phyloP scores from a whole-genome alignment of 768 basidiomycete species.

The Suillus subaureus region DNA sequence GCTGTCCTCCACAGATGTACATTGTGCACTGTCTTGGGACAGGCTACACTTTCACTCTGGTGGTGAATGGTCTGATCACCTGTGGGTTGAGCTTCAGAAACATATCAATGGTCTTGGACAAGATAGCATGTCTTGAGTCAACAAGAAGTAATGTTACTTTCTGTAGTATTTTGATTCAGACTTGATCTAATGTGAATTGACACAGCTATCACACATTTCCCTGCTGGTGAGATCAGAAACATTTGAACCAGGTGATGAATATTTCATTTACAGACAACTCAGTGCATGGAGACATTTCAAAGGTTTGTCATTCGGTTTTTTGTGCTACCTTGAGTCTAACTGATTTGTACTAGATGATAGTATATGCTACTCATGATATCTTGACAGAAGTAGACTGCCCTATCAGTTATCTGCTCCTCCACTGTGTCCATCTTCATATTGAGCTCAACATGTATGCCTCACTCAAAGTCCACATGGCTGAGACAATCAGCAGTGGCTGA shows the following conservation, averaged over 20 bases:
- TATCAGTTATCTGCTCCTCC: background rate
- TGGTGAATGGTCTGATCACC: background rate
- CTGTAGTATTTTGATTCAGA: too few species aligned
- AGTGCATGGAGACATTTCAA: background rate
- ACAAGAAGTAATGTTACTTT: slow-evolving; percentile 19
- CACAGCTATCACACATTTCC: background rate
- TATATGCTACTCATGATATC: background rate
- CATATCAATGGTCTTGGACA: slow-evolving; percentile 18
- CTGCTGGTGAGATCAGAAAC: background rate
- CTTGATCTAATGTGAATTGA: background rate
- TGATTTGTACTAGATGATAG: background rate
- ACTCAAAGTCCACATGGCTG: background rate
- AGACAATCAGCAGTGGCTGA: background rate
- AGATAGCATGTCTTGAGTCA: background rate
- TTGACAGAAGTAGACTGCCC: background rate
- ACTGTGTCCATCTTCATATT: background rate
- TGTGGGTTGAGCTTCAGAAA: slow-evolving; percentile 20
- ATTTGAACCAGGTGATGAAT: background rate
- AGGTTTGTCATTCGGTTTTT: background rate
- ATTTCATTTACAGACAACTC: background rate
- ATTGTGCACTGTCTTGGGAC: slow-evolving; percentile 39
- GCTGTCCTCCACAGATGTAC: slow-evolving; percentile 35
- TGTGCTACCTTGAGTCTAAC: background rate
- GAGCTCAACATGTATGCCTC: background rate
- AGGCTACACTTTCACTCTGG: slow-evolving; percentile 37